A percentile compares a stretch with the other conserved stretches of the same genome.
Evolutionary conservation across 1,284 basidiomycete genomes (phyloP).

Genomic region (Singerocomus inundabilis): DNA sequence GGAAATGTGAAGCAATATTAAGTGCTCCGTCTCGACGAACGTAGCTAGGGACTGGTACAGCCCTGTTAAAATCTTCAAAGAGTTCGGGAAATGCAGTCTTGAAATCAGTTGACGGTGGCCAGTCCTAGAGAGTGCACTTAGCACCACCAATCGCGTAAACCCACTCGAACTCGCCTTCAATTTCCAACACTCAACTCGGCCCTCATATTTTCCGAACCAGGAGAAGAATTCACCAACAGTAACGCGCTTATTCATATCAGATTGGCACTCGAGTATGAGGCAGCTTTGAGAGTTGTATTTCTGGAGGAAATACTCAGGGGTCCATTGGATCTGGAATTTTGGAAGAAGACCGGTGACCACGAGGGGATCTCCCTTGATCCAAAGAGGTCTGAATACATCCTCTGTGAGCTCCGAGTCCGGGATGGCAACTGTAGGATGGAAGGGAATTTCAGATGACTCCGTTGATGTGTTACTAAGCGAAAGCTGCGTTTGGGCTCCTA

Average conservation of each 20-base stretch:
- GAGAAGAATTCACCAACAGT: conserved; percentile 80
- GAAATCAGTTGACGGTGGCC: conserved; percentile 88
- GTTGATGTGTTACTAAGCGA: conserved; percentile 16
- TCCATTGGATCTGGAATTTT: conserved; percentile 73
- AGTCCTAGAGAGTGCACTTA: conserved; percentile 60
- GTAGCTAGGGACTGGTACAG: conserved; percentile 85
- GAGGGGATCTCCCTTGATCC: conserved; percentile 73
- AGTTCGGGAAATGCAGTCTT: conserved; percentile 79
- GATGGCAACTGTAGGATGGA: conserved; percentile 46
- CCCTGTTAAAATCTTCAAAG: conserved; percentile 82
- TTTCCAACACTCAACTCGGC: conserved; percentile 65
- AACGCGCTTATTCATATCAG: conserved; percentile 57
- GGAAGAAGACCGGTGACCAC: conserved; percentile 66
- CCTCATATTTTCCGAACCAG: conserved; percentile 70
- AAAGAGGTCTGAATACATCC: conserved; percentile 63
- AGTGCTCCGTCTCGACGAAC: conserved; percentile 85
- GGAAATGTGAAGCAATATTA: conserved; percentile 89
- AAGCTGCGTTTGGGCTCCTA: conserved; percentile 11
- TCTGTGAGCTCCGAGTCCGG: conserved; percentile 54
- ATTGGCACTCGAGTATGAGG: conserved; percentile 79
- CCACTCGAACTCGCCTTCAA: conserved; percentile 60
- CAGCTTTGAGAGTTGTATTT: conserved; percentile 69
- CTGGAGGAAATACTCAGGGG: conserved; percentile 75
- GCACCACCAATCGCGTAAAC: neutral
- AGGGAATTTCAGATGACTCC: conserved; percentile 37